A percentile compares a stretch with the other conserved stretches of the same genome.
These are phyloP conservation scores for Pecoramyces ruminantium DNA, from an alignment of 192 early-diverging fungal genomes.

Conservation along the genomic window DNA sequence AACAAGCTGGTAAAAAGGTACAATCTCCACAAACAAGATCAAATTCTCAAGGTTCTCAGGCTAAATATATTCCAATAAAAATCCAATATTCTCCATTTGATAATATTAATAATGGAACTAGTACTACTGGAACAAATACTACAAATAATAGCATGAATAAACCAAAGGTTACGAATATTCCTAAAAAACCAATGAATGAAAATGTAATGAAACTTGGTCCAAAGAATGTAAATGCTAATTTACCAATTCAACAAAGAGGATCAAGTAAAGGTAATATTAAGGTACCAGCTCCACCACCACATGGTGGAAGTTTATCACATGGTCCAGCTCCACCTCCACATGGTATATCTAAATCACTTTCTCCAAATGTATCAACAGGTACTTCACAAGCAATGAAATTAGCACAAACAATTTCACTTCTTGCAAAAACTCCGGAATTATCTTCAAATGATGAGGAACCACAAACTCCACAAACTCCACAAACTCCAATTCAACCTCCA, in stretches of 20 bases:
- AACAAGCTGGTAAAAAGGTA: neutral
- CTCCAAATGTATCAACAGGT: neutral
- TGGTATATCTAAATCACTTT: neutral
- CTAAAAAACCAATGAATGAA: too few relatives aligned
- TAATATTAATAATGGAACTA: too few relatives aligned
- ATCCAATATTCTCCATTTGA: neutral
- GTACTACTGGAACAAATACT: too few relatives aligned
- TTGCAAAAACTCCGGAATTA: neutral
- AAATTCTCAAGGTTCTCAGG: neutral
- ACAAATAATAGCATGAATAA: too few relatives aligned
- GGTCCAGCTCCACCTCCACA: neutral
- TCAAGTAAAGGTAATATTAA: neutral
- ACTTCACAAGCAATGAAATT: neutral
- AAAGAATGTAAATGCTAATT: neutral
- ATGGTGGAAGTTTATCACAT: too few relatives aligned
- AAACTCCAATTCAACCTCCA: neutral
- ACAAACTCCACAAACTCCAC: neutral
- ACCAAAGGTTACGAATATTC: too few relatives aligned
- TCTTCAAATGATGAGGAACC: neutral
- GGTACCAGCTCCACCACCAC: too few relatives aligned
- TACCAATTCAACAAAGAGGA: neutral
- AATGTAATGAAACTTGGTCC: too few relatives aligned
- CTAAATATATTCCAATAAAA: neutral
- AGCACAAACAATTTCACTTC: neutral
- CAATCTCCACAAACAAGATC: neutral